Conservation (phyloP, 2,329 filamentous ascomycete species). For the Magnaporthiopsis rhizophila region DNA sequence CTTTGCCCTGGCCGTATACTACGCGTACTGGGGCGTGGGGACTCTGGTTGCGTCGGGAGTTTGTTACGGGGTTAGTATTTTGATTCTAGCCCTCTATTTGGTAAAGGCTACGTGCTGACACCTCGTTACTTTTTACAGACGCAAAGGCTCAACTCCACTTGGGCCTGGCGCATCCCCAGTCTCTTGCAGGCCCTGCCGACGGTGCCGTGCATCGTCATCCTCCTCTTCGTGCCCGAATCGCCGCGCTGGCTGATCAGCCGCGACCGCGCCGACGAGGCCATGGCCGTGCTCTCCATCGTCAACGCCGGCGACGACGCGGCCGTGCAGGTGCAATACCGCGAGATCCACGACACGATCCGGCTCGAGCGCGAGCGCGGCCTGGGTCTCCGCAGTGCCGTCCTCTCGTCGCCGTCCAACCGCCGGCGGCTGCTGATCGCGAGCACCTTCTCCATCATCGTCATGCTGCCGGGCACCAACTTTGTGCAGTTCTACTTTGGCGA, state of each 20-base stretch:
- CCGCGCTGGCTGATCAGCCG: conserved; percentile 28
- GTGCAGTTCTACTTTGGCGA: conserved; percentile 51
- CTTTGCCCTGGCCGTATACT: conserved; percentile 11
- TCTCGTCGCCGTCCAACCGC: conserved; percentile 35
- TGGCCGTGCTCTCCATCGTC: conserved; percentile 29
- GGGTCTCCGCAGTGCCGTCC: conserved; percentile 52
- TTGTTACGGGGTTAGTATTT: conserved; percentile 16
- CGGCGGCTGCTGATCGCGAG: background rate
- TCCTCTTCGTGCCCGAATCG: conserved; percentile 19
- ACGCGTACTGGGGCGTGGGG: conserved; percentile 11
- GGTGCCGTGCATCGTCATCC: conserved; percentile 12
- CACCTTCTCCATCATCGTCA: conserved; percentile 8
- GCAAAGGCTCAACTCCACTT: conserved; percentile 10
- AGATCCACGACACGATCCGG: conserved; percentile 50
- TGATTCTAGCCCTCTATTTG: conserved; percentile 3
- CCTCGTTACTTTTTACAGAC: conserved; percentile 6
- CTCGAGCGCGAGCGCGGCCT: background rate
- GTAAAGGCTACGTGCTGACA: background rate
- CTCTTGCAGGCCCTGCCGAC: conserved; percentile 16
- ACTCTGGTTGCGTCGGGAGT: conserved; percentile 16
- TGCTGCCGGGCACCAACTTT: conserved; percentile 7
- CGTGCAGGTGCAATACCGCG: conserved; percentile 46
- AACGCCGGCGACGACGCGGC: conserved; percentile 45
- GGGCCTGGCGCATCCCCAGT: conserved; percentile 16
- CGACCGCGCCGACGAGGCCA: conserved; percentile 20